These are phyloP conservation scores for Arachnomyces sp. DNA, from an alignment of 2,329 filamentous ascomycete genomes.

Conservation along the genomic window DNA sequence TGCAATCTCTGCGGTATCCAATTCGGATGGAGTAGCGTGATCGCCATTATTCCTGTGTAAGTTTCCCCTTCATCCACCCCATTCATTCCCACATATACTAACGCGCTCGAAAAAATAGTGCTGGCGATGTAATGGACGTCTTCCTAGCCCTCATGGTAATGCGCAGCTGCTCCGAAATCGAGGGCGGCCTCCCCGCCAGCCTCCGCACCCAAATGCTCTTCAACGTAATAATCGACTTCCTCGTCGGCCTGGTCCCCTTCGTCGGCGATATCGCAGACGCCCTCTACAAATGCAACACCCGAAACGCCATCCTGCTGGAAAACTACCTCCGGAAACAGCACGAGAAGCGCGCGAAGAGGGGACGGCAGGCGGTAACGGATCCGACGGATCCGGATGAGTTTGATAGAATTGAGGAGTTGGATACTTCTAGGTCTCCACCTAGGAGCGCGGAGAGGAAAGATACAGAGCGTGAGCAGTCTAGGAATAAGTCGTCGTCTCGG, in stretches of 20 bases:
- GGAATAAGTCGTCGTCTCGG: too few species aligned
- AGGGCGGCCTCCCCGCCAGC: constrained; percentile 57
- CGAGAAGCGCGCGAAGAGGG: constrained; percentile 21
- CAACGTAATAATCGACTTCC: constrained; percentile 54
- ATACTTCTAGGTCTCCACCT: constrained; percentile 12
- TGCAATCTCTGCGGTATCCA: constrained; percentile 73
- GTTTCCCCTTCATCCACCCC: constrained; percentile 30
- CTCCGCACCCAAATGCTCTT: constrained; percentile 66
- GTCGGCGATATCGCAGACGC: constrained; percentile 42
- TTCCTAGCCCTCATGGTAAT: constrained; percentile 69
- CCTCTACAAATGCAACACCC: constrained; percentile 41
- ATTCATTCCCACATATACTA: not conserved
- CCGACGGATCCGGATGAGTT: constrained; percentile 32
- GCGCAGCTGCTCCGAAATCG: constrained; percentile 60
- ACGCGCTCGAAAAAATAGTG: constrained; percentile 32
- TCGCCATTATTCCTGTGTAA: constrained; percentile 74
- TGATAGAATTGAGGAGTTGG: constrained; percentile 21
- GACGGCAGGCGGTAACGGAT: constrained; percentile 22
- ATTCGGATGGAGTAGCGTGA: constrained; percentile 83
- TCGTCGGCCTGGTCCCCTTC: constrained; percentile 45
- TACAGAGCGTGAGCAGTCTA: too few species aligned
- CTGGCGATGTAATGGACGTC: constrained; percentile 67
- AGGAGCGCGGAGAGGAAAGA: constrained; percentile 6
- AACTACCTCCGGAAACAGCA: constrained; percentile 35
- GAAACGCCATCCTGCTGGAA: constrained; percentile 39